Evolutionary conservation across 352 stramenopile genomes (phyloP), one percentile per base, ranked within the genome.

Genomic region (Phytophthora constricta): DNA sequence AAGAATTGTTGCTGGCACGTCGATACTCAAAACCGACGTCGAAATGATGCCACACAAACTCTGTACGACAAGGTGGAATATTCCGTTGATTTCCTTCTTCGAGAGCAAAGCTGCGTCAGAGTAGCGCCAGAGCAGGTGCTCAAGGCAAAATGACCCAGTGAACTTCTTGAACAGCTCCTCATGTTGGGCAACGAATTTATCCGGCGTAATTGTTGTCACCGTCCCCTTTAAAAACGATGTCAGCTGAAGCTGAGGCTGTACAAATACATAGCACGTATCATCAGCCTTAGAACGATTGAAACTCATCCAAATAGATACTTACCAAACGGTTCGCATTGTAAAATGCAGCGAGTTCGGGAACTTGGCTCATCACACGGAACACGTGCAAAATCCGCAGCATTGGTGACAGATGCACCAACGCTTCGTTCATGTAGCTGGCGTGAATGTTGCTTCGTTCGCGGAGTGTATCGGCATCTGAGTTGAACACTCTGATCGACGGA

Each of bases 301-400:
- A n/a, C 43, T 4, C 9, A 17, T 17, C 7, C n/a, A 17, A 37
- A 8, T 14, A 52, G 2, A 14, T 11, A 47, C 66, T 42, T 76
- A 93, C 85, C 77, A 92, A 72, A 19, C 86, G 84, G 54, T 94
- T 91, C 2, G 80, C 79, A 50, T 91, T 91, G 72, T 94, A 94
- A 53, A 92, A 92, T 9, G 74, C 78, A 22, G 80, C 81, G 16
- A 94, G 72, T 28, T 90, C 86, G 0, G 86, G 74, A 2, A 92
- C 68, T 82, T 92, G 80, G 58, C 83, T 88, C 78, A 92, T 90
- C 5, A 77, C 80, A 11, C 79, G 79, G 39, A 89, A 94, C 3
- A 92, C 82, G 52, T 94, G 86, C 11, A 94, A 66, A 28, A 90
- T 81, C 4, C 84, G 75, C 13, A 93, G 70, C 79, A 93, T 92